Evolutionary conservation across 2,329 filamentous ascomycete genomes (phyloP).

Genomic region (Epichloe festucae): DNA sequence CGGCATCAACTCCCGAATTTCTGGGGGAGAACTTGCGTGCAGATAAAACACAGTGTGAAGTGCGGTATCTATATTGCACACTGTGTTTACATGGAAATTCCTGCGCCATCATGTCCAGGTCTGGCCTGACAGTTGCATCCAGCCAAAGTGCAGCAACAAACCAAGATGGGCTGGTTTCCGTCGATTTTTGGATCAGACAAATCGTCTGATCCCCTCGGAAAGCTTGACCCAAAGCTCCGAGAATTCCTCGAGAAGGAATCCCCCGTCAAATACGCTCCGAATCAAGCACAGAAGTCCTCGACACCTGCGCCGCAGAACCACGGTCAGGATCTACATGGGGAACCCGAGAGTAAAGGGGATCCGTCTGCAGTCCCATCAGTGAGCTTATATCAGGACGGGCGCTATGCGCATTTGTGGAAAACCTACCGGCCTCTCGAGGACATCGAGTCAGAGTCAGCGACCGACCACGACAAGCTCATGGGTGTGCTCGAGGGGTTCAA

Average conservation of each 20-base stretch:
- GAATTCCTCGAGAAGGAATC: conserved; percentile 78
- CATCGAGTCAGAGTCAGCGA: conserved; percentile 55
- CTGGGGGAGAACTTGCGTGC: background rate
- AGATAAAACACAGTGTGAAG: background rate
- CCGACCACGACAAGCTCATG: conserved; percentile 66
- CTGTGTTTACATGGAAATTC: background rate
- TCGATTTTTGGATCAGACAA: conserved; percentile 36
- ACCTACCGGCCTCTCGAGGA: conserved; percentile 64
- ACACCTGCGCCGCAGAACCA: conserved; percentile 7
- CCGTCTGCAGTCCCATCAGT: conserved; percentile 29
- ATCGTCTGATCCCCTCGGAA: conserved; percentile 46
- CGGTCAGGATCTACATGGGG: conserved; percentile 6
- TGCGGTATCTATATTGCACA: background rate
- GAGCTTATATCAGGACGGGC: conserved; percentile 46
- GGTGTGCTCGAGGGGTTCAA: conserved; percentile 78
- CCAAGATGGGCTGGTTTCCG: conserved; percentile 44
- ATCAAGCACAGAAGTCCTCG: conserved; percentile 12
- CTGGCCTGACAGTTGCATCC: background rate
- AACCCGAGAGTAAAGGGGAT: conserved; percentile 9
- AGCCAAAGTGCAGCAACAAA: background rate
- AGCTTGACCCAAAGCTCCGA: conserved; percentile 70
- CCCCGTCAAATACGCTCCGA: conserved; percentile 50
- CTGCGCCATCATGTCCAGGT: background rate
- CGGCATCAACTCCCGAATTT: background rate
- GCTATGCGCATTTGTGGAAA: conserved; percentile 80